Evolutionary conservation across 164 flowering plant genomes (phyloP), one percentile per base, ranked within the genome.

Genomic region (Houttuynia cordata): DNA sequence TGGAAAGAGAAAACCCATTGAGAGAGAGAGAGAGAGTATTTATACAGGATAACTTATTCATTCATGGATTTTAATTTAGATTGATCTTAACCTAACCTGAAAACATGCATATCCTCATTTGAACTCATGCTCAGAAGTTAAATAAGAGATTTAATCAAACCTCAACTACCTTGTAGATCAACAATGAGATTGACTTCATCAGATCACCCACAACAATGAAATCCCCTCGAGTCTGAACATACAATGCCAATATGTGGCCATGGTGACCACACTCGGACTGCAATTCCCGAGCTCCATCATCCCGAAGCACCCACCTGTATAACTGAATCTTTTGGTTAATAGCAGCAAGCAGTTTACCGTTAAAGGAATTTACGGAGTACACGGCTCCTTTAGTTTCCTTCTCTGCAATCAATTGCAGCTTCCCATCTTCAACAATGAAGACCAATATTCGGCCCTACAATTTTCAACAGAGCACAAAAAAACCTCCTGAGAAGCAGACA

Each of bases 301-400:
- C 98, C 21, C 98, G 82, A 20, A 83, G 86, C 90, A 79, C 79
- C 98, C 98, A 93, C 73, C 90, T 93, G 74, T 88, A 93, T 64
- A 93, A 66, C 62, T 93, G 99, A 68, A 93, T 93, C 73, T 93
- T 93, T 69, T 93, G 97, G 76, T 90, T 93, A 58, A 93, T 90
- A 10, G 91, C 97, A 69, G 97, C 99, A 55, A 93, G 85, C 51
- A 93, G 75, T 75, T 90, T 93, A 34, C 99, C 97, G 69, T 90
- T 93, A 70, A 93, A 93, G 54, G 99, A 82, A 73, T 88, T 88
- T 57, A 93, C 70, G 20, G 91, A 84, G 72, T 90, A 93, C 24
- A 90, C 97, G 40, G 99, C 81, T 9, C 97, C 99, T 63, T 88
- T 93, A 4, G 99, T 93, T 78, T 93, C 99, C 74, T 93, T 93